Evolutionary conservation across 768 basidiomycete species (phyloP).

Genomic region (Lyophyllum semitale): DNA sequence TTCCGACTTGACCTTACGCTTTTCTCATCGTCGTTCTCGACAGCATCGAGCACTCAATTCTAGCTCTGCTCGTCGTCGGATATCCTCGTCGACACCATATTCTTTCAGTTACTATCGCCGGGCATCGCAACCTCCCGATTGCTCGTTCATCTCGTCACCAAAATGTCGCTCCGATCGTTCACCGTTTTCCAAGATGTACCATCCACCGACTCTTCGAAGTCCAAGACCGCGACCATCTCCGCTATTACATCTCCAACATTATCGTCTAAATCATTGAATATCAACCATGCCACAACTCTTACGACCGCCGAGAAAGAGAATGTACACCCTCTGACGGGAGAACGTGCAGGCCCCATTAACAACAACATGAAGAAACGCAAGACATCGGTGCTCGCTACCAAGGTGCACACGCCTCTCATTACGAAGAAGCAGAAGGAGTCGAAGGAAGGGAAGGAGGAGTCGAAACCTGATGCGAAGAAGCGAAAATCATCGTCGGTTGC

Average conservation of each 20-base stretch:
- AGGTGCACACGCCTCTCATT: constrained; percentile 39
- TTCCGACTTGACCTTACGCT: constrained; percentile 16
- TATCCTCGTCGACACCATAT: not conserved
- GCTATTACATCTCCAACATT: constrained; percentile 30
- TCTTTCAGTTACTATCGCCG: not conserved
- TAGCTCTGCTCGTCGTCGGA: constrained; percentile 6
- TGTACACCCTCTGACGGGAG: constrained; percentile 72
- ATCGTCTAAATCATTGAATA: constrained; percentile 18
- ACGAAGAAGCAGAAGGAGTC: constrained; percentile 47
- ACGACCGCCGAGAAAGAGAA: constrained; percentile 74
- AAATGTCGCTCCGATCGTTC: constrained; percentile 61
- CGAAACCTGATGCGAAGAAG: constrained; percentile 57
- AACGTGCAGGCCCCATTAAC: constrained; percentile 45
- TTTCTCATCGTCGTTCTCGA: constrained; percentile 14
- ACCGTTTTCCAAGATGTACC: constrained; percentile 65
- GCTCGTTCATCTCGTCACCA: constrained; percentile 9
- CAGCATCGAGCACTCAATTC: constrained; percentile 6
- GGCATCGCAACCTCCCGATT: constrained; percentile 3
- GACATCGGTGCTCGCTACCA: constrained; percentile 57
- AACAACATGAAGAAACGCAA: constrained; percentile 62
- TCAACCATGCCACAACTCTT: constrained; percentile 30
- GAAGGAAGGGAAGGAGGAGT: constrained; percentile 40
- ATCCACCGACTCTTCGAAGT: constrained; percentile 32
- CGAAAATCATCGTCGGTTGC: constrained; percentile 50
- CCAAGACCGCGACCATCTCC: constrained; percentile 29